Evolutionary conservation across 768 basidiomycete genomes (phyloP), one percentile per base, ranked within the genome.

Genomic region (Imleria badia): DNA sequence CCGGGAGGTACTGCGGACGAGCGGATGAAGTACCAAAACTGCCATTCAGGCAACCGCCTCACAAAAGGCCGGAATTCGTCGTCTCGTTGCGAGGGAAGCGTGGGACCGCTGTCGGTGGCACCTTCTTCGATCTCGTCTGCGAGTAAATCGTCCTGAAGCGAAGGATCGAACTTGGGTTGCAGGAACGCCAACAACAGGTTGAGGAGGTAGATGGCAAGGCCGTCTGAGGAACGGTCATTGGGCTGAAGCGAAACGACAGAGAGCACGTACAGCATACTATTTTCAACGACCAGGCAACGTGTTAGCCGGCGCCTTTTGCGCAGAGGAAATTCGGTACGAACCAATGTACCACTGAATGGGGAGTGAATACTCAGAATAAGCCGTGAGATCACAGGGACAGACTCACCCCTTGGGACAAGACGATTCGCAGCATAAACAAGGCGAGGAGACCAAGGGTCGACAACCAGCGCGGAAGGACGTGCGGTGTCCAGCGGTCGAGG

Each of bases 21-120:
- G 15, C 6, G 8, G 7, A 39, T 2, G n/a, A 26, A 80, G 61
- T 60, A 91, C 93, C 94, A 96, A 72, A 95, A 95, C 69, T 95
- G 90, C 91, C 94, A 96, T 75, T 96, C 94, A 33, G 97, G 97
- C 58, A 99, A 75, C 52, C 97, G 78, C 60, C 97, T 79, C 54
- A 99, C 94, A 71, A 99, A 99, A 6, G 97, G 97, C 56, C 95
- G 78, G 74, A 99, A 98, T 66, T 99, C 97, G 59, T 98, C 97
- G 66, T 99, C 96, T 46, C 85, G 74, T 75, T 84, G 62, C 14
- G 76, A 76, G 12, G 89, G 90, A 23, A 91, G 78, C 2, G 85
- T 79, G 36, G 76, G 73, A 5, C 78, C 78, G 6, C 69, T 68
- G 29, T 79, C 82, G n/a, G 78, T 78, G 3, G 87, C 90, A 19